These are phyloP conservation scores for Cutaneotrichosporon sp. DNA, from an alignment of 1,284 basidiomycete species.

Conservation along the genomic window DNA sequence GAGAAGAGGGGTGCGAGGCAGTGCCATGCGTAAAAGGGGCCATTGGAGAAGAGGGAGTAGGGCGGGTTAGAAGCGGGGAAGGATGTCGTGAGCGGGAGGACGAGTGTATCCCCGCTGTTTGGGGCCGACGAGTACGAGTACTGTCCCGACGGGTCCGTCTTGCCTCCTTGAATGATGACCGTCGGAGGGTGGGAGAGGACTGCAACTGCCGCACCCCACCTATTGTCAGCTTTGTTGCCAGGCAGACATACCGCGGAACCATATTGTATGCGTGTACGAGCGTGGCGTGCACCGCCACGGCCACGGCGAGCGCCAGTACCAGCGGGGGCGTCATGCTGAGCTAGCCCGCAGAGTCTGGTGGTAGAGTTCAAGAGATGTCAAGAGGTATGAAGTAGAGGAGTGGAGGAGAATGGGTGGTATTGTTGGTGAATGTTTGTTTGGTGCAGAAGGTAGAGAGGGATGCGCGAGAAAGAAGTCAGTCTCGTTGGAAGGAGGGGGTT, in stretches of 20 bases:
- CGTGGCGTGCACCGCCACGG: neutral
- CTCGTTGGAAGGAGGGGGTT: neutral
- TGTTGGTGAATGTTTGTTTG: conserved; percentile 6
- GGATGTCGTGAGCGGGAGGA: conserved; percentile 63
- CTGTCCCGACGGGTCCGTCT: conserved; percentile 66
- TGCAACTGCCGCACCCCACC: conserved; percentile 76
- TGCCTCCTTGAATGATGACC: conserved; percentile 73
- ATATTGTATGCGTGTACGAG: conserved; percentile 1
- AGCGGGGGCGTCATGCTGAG: neutral
- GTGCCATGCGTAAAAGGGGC: conserved; percentile 73
- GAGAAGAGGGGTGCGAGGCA: conserved; percentile 66
- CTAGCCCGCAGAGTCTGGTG: neutral
- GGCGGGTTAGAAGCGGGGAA: conserved; percentile 65
- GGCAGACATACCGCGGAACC: neutral
- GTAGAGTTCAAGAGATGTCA: neutral
- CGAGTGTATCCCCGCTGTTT: conserved; percentile 66
- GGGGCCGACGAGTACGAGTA: conserved; percentile 73
- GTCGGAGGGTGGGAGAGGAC: conserved; percentile 59
- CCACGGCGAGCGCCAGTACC: neutral
- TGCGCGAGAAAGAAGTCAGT: conserved; percentile 11
- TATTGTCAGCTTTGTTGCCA: conserved; percentile 41
- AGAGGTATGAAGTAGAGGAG: no score
- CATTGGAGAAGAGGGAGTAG: conserved; percentile 48
- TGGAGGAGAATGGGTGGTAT: neutral
- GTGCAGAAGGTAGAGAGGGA: neutral